Evolutionary conservation across 169 alveolate genomes (phyloP), one percentile per base, ranked within the genome.

Genomic region (Plasmodium gonderi): DNA sequence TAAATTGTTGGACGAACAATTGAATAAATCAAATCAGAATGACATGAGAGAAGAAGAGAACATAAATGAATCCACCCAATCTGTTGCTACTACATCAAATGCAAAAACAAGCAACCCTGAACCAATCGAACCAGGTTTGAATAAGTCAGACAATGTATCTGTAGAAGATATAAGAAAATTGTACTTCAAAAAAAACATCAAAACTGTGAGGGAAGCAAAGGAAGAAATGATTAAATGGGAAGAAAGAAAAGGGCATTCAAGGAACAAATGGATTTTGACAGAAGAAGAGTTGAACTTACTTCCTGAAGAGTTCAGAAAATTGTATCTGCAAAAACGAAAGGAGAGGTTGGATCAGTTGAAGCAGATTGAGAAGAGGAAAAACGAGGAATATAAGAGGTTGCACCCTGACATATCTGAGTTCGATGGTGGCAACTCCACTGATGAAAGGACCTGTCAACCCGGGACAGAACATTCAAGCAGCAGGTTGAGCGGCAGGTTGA

Each of bases 131-230:
- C 4, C 14, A 4, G 12, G 4, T 1, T 36, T 12, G 9, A n/a
- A 23, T 5, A 20, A 17, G 20, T 12, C 40, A 0, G 17, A 40
- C 5, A 2, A 14, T 17, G 69, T 51, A 0, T 45, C 77, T 1
- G 76, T 74, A 3, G 31, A 44, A 33, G 92, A 68, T 36, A 17
- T 83, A 47, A 72, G 92, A 47, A 72, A 69, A 31, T 51, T 83
- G 26, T 83, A 83, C 40, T 94, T 85, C 77, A 90, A 91, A 91
- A 89, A 89, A 51, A 85, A 76, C n/a, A 36, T 89, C 20, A 89
- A 89, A 75, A 89, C 95, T 2, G 31, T 95, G 47, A 96, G 94
- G 42, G 97, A 95, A 51, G 97, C 97, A 9, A 90, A 95, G 38
- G 91, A 89, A 12, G 96, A 92, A 83, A 95, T 94, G 29, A 45